Base-by-base conservation (phyloP, 805 yeast genomes). In the Ogataea paradorogensis region DNA sequence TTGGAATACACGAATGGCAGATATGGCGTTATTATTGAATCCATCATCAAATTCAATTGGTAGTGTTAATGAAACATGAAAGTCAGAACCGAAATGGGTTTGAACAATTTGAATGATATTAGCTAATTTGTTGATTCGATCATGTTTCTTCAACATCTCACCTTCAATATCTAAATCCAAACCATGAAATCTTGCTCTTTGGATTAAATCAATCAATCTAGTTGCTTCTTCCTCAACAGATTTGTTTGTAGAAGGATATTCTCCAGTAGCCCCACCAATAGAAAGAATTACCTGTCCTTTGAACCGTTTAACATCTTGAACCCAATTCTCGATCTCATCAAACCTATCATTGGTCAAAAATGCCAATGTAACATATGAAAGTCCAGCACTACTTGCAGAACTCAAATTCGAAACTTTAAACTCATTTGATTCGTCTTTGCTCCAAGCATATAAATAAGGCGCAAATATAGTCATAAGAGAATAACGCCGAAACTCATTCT, bases 161-260 rank as follows among this genome's bases (percentile, higher is more conserved):
- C 62, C 62, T 40, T 61, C 66, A 27, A 61, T 58, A 43, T 61
- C 65, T 16, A 58, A 48, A 45, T 61, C 66, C 24, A 61, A 31
- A 6, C 51, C 42, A 3, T 40, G 33, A 18, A 57, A 52, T 1
- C 50, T 40, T 3, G 52, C 24, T 5, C 40, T 40, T 1, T 9
- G 13, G 13, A 61, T 28, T 16, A 61, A 33, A 1, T 30, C 23
- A n/a, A 39, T 13, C 11, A 58, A 40, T 23, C 36, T 40, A 2
- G 30, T 23, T 15, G 33, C 44, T 35, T 59, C 58, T 15, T 45
- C 42, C 7, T 43, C 46, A 16, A 38, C 31, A 1, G 47, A 18
- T 3, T 24, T 34, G 7, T 24, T 18, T 1, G 38, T 25, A 4
- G 48, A 39, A 9, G 62, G 62, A 33, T 57, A 59, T 7, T 43